Base-by-base conservation (phyloP, 75 land plant species). In the Pinus tabuliformis region DNA sequence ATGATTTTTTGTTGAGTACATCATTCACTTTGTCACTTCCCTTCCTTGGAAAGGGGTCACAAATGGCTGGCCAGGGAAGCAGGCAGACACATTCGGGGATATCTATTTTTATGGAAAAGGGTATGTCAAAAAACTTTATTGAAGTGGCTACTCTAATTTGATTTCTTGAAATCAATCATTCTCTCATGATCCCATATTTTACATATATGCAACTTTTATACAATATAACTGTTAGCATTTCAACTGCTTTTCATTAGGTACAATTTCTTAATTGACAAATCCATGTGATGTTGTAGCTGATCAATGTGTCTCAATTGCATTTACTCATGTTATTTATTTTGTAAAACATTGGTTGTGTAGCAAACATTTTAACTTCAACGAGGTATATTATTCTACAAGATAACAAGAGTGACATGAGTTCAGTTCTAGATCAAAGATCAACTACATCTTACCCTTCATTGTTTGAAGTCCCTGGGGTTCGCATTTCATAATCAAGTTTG, bases 211-310 rank as follows among this genome's bases (percentile, higher is more conserved):
- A 88, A 16, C 57, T 81, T 56, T 62, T 86, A 22, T 79, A 76
- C 75, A 68, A 28, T 61, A 36, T 74, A 21, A 75, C 86, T 71
- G 82, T 78, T 57, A 84, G 77, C 74, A 80, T 80, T 42, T 76
- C 83, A 14, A 78, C 86, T 57, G 80, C 82, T 64, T 74, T 86
- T 76, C 88, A 86, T 52, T 86, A 86, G 78, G 86, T 80, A 26
- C 86, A 86, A 61, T 58, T 75, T 36, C 81, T 86, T 12, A 76
- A 78, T 4, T 84, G 75, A 59, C 75, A 86, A 61, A 56, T 86
- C 54, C 75, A 79, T 70, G 82, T 72, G 60, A 33, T 56, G 21
- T 62, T 83, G 18, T 82, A 86, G 82, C 86, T 85, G 42, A 17
- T 73, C 37, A 26, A 56, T 24, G 37, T 6, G 14, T 13, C 33